Base-by-base conservation (phyloP, 208 protist species). In the Angomonas ambiguus region DNA sequence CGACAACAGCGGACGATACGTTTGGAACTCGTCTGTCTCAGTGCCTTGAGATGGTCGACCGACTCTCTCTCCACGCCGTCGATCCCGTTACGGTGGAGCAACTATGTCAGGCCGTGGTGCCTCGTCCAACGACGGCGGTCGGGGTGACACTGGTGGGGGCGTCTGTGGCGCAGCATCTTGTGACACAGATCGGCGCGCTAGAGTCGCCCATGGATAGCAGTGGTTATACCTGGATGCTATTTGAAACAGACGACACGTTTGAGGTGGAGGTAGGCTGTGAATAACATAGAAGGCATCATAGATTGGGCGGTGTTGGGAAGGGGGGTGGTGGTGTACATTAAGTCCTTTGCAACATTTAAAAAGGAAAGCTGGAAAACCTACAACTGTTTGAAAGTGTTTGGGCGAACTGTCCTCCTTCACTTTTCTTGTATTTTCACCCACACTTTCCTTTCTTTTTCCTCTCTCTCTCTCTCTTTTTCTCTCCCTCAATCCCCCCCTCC, bases 151-250 rank as follows among this genome's bases (percentile, higher is more conserved):
- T 83, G 1, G 77, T 77, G 18, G 81, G 81, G 33, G 77, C 81
- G 57, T 70, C 65, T 28, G 45, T 82, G 18, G 77, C 81, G 42
- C 77, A 83, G 70, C 67, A 82, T 38, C 32, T 87, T 42, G 77
- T 83, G 4, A 11, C n/a, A 11, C 49, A 16, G 27, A 25, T 27
- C n/a, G 49, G n/a, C 27, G 49, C 49, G 10, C n/a, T 56, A 8
- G 49, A 30, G 6, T 11, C 49, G 49, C 22, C n/a, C n/a, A 24
- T 8, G 49, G n/a, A 56, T 56, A 25, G 49, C 27, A 42, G 18
- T 58, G 11, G 27, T 24, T 25, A 22, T 63, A 60, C 57, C 56
- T 86, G 67, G 80, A 76, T 65, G 63, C 41, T 61, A 27, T 67
- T 59, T 57, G 13, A 35, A 35, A 34, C 73, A 48, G 24, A 24